These are phyloP conservation scores for Fusarium albosuccineum DNA, from an alignment of 2,329 filamentous ascomycete species.

Conservation along the genomic window DNA sequence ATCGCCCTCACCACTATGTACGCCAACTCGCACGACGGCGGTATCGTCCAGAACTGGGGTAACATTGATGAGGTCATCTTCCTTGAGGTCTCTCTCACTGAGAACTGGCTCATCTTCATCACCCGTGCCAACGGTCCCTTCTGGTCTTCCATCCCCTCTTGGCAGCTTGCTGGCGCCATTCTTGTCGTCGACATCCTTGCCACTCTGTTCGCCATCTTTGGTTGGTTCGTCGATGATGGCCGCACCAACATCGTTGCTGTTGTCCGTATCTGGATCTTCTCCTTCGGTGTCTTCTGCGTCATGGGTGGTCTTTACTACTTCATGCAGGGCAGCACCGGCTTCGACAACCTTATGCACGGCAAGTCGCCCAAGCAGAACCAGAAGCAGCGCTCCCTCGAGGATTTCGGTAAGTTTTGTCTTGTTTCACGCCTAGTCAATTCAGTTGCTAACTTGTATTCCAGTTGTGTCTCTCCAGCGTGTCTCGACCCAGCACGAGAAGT, in stretches of 20 bases:
- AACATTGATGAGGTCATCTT: constrained; percentile 85
- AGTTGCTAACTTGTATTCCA: constrained; percentile 66
- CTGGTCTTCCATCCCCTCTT: constrained; percentile 90
- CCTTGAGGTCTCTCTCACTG: constrained; percentile 89
- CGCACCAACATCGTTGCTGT: constrained; percentile 85
- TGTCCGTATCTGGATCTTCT: constrained; percentile 91
- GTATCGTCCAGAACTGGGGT: constrained; percentile 92
- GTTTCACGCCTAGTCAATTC: constrained; percentile 1
- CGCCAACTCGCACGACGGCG: constrained; percentile 75
- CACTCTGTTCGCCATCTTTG: constrained; percentile 87
- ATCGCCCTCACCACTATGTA: constrained; percentile 90
- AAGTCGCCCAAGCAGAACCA: constrained; percentile 84
- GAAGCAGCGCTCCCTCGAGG: constrained; percentile 88
- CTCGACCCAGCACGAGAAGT: constrained; percentile 93
- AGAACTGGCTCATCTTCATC: constrained; percentile 98
- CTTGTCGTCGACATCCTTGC: constrained; percentile 85
- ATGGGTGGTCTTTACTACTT: constrained; percentile 82
- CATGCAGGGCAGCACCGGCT: constrained; percentile 82
- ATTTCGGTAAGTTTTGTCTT: constrained; percentile 78
- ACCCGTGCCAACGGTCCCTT: constrained; percentile 93
- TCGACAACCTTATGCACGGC: constrained; percentile 94
- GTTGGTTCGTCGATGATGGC: constrained; percentile 77
- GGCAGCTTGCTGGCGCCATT: constrained; percentile 85
- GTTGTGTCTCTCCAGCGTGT: constrained; percentile 91
- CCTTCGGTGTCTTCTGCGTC: constrained; percentile 88